Evolutionary conservation across 2,329 filamentous ascomycete genomes (phyloP).

Genomic region (Coniochaeta prunicola): DNA sequence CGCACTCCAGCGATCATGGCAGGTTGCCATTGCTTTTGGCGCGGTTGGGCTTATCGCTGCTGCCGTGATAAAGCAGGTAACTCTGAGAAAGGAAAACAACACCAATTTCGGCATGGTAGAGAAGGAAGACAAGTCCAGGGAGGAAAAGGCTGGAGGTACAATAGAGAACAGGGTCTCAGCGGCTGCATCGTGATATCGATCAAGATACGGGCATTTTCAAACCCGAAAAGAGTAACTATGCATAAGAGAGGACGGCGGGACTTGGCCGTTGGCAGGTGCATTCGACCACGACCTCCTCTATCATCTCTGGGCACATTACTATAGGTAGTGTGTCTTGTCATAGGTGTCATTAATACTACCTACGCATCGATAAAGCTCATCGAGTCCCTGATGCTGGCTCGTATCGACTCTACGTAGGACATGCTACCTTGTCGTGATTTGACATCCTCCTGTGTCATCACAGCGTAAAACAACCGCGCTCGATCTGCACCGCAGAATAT

Average conservation of each 20-base stretch:
- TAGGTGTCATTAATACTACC: not conserved
- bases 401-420: slow-evolving; percentile 15
- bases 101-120: slow-evolving; percentile 20
- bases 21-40: slow-evolving; percentile 18
- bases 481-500: slow-evolving; percentile 13
- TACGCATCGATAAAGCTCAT: slow-evolving; percentile 12
- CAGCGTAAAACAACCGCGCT: slow-evolving; percentile 10
- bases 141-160: not conserved
- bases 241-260: too few species aligned
- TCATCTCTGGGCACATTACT: too few species aligned
- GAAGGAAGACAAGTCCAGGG: slow-evolving; percentile 6
- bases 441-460: slow-evolving; percentile 14
- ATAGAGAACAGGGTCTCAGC: not conserved
- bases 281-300: too few species aligned
- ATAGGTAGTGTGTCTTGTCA: not conserved
- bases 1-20: slow-evolving; percentile 14
- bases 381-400: slow-evolving; percentile 13
- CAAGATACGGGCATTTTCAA: too few species aligned
- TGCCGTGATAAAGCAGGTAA: slow-evolving; percentile 14
- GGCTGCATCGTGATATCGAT: too few species aligned
- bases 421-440: slow-evolving; percentile 11
- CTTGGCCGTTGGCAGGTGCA: too few species aligned
- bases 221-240: too few species aligned
- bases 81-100: slow-evolving; percentile 17
- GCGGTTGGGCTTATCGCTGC: slow-evolving; percentile 15